These are phyloP conservation scores for Aquilaria sinensis DNA, from an alignment of 345 rosid species.

Conservation along the genomic window DNA sequence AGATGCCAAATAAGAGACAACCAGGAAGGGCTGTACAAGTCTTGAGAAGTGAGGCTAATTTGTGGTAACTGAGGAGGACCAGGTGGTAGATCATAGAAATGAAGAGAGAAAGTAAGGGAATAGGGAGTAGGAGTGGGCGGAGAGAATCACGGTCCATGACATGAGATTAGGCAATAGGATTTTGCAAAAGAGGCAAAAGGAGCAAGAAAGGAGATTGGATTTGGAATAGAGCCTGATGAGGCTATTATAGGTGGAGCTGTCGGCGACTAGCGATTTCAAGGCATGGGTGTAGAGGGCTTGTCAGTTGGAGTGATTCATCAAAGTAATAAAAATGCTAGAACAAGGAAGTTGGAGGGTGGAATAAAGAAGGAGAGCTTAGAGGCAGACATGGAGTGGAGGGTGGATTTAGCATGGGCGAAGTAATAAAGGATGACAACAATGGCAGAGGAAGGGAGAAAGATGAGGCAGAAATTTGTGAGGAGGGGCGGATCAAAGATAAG, in stretches of 20 bases:
- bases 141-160: slow-evolving; percentile 44
- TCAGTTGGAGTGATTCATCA: slow-evolving; percentile 18
- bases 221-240: slow-evolving; percentile 37
- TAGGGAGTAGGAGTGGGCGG: slow-evolving; percentile 25
- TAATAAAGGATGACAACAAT: too few relatives aligned
- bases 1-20: slow-evolving; percentile 26
- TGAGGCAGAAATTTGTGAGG: too few relatives aligned
- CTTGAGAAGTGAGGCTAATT: slow-evolving; percentile 35
- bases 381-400: too few relatives aligned
- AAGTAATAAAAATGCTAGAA: too few relatives aligned
- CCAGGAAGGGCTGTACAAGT: slow-evolving; percentile 30
- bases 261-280: slow-evolving; percentile 16
- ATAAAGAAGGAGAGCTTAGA: too few relatives aligned
- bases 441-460: too few relatives aligned
- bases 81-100: slow-evolving; percentile 42
- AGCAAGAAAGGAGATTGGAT: slow-evolving; percentile 19
- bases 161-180: slow-evolving; percentile 39
- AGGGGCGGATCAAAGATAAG: too few relatives aligned
- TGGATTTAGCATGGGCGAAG: too few relatives aligned
- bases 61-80: slow-evolving; percentile 30
- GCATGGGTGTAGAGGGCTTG: slow-evolving; percentile 30
- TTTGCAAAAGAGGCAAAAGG: slow-evolving; percentile 27
- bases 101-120: slow-evolving; percentile 27
- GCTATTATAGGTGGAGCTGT: slow-evolving; percentile 23
- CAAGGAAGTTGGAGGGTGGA: too few relatives aligned